Evolutionary conservation across 2,329 filamentous ascomycete genomes (phyloP), one percentile per base, ranked within the genome.

Genomic region (Rhinocladiella similis): DNA sequence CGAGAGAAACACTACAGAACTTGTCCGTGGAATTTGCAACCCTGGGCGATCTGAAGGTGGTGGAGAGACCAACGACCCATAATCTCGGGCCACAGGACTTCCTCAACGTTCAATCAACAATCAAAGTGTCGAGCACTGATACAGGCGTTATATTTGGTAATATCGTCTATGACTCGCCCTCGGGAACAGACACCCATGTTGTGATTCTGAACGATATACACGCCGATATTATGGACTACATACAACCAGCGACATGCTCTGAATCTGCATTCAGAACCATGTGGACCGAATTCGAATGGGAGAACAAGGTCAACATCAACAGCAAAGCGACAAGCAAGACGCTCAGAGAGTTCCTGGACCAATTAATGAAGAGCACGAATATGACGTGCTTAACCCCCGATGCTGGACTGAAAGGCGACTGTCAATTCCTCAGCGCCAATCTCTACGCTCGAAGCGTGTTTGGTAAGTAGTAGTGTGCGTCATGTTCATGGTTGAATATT

Each of bases 281-380:
- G 94, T 99, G 94, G 94, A 99, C 94, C 36, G 94, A 99, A 72
- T 99, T 99, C 65, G 94, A 99, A 73, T 99, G 94, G 94, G 94
- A 99, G 81, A 99, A 99, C 79, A 99, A 99, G 83, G 93, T 99
- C 74, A 99, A 99, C 78, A 97, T 99, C 78, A 97, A 97, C 77
- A 95, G 90, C 63, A 97, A 97, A 81, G 46, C 45, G 36, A 63
- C 62, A 13, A 91, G 90, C 65, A 96, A 93, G 79, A 88, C 85
- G 25, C 80, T 99, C 59, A 85, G 93, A 48, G 91, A 95, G 18
- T 99, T 99, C 84, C 78, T 99, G 63, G 88, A 90, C 66, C 88
- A 96, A 72, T 80, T 99, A 59, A 97, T 97, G 94, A 91, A 91
- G 60, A 93, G 89, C 72, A 99, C 94, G 52, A 97, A 99, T 75